These are phyloP conservation scores for Oryza longistaminata DNA, from an alignment of 176 grass and related monocot species.

Conservation along the genomic window DNA sequence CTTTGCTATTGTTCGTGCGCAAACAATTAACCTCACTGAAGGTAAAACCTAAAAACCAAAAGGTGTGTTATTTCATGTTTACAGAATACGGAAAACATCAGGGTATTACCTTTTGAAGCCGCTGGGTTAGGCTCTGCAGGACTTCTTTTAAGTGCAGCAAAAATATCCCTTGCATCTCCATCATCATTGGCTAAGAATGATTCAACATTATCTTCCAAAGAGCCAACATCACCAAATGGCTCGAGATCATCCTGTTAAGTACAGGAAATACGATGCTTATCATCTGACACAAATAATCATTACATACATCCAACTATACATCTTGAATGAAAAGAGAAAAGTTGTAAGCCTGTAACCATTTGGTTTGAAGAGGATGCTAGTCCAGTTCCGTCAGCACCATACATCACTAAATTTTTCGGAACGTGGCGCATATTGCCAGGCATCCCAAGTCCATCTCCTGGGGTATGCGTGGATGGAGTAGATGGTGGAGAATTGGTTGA, in stretches of 20 bases:
- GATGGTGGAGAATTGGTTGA: constrained; percentile 83
- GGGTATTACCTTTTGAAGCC: constrained; percentile 61
- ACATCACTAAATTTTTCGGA: constrained; percentile 87
- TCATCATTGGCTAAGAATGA: constrained; percentile 95
- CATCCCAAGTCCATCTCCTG: constrained; percentile 65
- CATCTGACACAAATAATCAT: constrained; percentile 13
- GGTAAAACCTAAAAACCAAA: constrained; percentile 74
- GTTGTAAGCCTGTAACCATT: constrained; percentile 57
- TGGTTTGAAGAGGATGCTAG: constrained; percentile 98
- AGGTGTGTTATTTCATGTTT: neutral
- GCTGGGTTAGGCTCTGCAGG: constrained; percentile 62
- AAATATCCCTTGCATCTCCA: constrained; percentile 86
- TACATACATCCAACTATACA: constrained; percentile 12
- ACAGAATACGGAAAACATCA: neutral
- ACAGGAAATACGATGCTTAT: constrained; percentile 27
- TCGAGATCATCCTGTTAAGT: constrained; percentile 89
- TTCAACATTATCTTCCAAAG: constrained; percentile 97
- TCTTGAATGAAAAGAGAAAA: constrained; percentile 38
- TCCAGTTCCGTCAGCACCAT: constrained; percentile 80
- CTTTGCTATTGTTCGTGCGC: constrained; percentile 88
- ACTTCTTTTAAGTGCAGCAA: constrained; percentile 77
- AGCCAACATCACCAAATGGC: constrained; percentile 86
- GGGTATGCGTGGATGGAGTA: constrained; percentile 90
- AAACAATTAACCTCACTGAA: constrained; percentile 80
- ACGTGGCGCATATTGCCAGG: constrained; percentile 71